Percentiles rank a stretch among this genome's conserved stretches.
These are phyloP conservation scores for Fallopia convolvulus DNA, from an alignment of 148 eudicot genomes.

Conservation along the genomic window DNA sequence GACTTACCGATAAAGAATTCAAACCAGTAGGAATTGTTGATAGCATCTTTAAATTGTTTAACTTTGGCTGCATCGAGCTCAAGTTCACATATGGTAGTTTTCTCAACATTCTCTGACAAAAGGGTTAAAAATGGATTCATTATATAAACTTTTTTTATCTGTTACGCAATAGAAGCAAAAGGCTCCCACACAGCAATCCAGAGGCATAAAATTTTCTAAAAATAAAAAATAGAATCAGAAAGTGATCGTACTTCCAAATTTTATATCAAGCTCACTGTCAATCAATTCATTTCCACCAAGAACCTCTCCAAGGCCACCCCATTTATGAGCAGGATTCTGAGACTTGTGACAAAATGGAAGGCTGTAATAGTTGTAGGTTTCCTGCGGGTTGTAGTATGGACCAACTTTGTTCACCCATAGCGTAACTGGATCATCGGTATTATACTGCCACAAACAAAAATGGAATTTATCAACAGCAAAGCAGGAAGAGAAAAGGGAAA, in stretches of 20 bases:
- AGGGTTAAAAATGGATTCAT: background rate
- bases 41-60: constrained; percentile 78
- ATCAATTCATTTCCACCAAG: constrained; percentile 55
- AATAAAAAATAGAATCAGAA: background rate
- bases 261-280: constrained; percentile 53
- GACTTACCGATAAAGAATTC: constrained; percentile 87
- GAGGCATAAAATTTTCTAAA: background rate
- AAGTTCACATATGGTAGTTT: constrained; percentile 58
- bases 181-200: background rate
- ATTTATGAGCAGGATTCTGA: constrained; percentile 25
- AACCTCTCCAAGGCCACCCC: constrained; percentile 13
- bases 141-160: background rate
- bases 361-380: constrained; percentile 57
- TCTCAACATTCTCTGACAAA: constrained; percentile 68
- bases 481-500: background rate
- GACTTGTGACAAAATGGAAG: constrained; percentile 54
- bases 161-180: background rate
- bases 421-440: constrained; percentile 38
- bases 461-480: background rate
- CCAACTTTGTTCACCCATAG: constrained; percentile 81
- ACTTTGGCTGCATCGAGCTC: constrained; percentile 70
- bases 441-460: constrained; percentile 26
- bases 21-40: constrained; percentile 89
- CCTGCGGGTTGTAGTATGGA: constrained; percentile 68
- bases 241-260: constrained; percentile 36